Base-by-base conservation (phyloP, 768 basidiomycete genomes). In the Auricularia cornea region DNA sequence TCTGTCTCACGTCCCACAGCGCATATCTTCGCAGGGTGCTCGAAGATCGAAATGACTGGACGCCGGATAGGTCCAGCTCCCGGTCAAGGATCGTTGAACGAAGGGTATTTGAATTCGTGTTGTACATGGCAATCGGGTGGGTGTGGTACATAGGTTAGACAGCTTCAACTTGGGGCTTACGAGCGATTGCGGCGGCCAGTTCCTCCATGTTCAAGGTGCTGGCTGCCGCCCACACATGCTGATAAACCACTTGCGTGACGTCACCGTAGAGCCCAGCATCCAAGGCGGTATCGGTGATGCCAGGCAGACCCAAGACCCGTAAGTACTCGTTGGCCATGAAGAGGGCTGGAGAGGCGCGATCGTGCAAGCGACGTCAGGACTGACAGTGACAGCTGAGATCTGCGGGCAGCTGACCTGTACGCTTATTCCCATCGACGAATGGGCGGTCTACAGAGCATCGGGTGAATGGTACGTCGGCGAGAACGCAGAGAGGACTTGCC, bases 301-400 rank as follows among this genome's bases (percentile, higher is more conserved):
- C 41, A 18, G 44, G 44, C 44, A 73, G 48, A 10, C 72, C 74
- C 64, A 70, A 70, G 1, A 72, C 73, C 35, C 73, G 72, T 33
- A 73, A 32, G 60, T 72, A 75, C 61, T 73, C 72, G 59, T 75
- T 73, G 2, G 70, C 73, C 3, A 75, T 62, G 63, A 73, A 76
- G 64, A 75, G 75, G 20, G 71, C 73, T 74, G 51, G 35, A 48
- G 20, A 18, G 23, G 20, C 44, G 20, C 44, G 1, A 20, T 20
- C 16, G 44, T 5, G 44, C 20, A 20, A 48, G 44, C 16, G 44
- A n/a, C n/a, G n/a, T n/a, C n/a, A n/a, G n/a, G n/a, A n/a, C 44
- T 18, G 2, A 14, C 23, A 30, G 26, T 60, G 30, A 29, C n/a
- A 35, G 10, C 30, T 35, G 61, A 6, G 44, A 52, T 11, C 40